A percentile compares a stretch with the other conserved stretches of the same genome.
phyloP scores from a whole-genome alignment of 306 rosid species.

The Arachis stenosperma region DNA sequence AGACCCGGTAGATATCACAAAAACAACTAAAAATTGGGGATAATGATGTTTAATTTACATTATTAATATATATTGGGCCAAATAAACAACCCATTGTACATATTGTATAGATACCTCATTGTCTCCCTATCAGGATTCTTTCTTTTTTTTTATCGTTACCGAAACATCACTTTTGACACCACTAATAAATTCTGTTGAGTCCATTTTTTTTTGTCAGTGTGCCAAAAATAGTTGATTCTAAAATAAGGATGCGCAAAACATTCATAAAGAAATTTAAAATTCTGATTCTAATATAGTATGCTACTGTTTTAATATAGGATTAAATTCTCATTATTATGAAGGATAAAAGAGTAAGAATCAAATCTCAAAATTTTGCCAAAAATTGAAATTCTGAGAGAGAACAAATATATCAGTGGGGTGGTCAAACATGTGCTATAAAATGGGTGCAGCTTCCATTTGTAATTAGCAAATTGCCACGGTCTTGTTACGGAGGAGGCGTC shows the following conservation, averaged over 20 bases:
- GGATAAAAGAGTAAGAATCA: constrained; percentile 55
- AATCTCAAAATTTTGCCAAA: constrained; percentile 48
- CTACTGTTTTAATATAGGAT: constrained; percentile 57
- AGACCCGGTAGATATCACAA: too few species aligned
- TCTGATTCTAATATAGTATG: constrained; percentile 55
- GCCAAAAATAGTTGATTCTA: not conserved
- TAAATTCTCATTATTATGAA: constrained; percentile 49
- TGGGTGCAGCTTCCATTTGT: constrained; percentile 24
- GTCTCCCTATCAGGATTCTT: too few species aligned
- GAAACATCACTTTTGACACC: too few species aligned
- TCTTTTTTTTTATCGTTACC: too few species aligned
- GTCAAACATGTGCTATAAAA: constrained; percentile 66
- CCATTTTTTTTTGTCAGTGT: too few species aligned
- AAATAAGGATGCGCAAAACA: constrained; percentile 46
- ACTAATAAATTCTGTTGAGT: too few species aligned
- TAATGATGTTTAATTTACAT: too few species aligned
- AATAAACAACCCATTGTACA: too few species aligned
- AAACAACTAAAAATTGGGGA: too few species aligned
- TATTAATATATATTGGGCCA: too few species aligned
- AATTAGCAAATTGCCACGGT: constrained; percentile 57
- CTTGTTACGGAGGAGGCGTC: constrained; percentile 55
- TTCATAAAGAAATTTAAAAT: constrained; percentile 54
- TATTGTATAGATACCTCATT: too few species aligned
- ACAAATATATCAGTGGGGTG: constrained; percentile 65
- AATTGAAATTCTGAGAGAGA: constrained; percentile 60